Evolutionary conservation across 345 rosid species (phyloP), one percentile per base, ranked within the genome.

Genomic region (Rhodomyrtus tomentosa): DNA sequence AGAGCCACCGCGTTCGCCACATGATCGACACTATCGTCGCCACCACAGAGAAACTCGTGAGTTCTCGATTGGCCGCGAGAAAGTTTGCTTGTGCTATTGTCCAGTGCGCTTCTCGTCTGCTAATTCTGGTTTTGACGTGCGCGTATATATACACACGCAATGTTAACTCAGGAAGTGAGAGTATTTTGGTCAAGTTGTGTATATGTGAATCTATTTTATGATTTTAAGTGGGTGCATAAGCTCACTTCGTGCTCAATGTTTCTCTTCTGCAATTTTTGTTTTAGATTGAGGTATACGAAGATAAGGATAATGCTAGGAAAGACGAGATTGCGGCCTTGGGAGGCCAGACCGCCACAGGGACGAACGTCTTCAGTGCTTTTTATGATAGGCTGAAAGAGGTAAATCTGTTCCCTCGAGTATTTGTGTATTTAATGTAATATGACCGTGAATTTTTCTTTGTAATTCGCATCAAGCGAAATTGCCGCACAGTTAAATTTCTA

Each of bases 371-470:
- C 55, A 94, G 96, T 85, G 95, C 95, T 1, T 98, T 96, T 85
- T 96, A 98, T 85, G 99, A 98, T 89, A 93, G 98, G 83, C 85
- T 98, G 86, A 98, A 95, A 86, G 99, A 98, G 98, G 99, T 98
- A 85, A 81, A 59, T 81, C 79, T 3, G 79, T 68, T 51, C 14
- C 54, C 11, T 53, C 2, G 13, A 29, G 42, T 29, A 5, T 48
- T 16, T 58, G 2, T 3, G 1, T 54, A 62, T 22, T 4, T 50
- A 76, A 14, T 55, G 25, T 14, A 36, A 80, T 29, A 36, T 52
- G 50, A 56, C 25, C 45, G 2, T 20, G 20, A 36, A 8, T 68
- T 68, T 36, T 0, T 13, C 25, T 9, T 18, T 4, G 45, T 36
- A 22, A 68, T 36, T 36, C 13, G 14, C 4, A 25, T 36, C 12